Conservation (phyloP, 2,329 filamentous ascomycete genomes). For the Rhexocercosporidium sp. region DNA sequence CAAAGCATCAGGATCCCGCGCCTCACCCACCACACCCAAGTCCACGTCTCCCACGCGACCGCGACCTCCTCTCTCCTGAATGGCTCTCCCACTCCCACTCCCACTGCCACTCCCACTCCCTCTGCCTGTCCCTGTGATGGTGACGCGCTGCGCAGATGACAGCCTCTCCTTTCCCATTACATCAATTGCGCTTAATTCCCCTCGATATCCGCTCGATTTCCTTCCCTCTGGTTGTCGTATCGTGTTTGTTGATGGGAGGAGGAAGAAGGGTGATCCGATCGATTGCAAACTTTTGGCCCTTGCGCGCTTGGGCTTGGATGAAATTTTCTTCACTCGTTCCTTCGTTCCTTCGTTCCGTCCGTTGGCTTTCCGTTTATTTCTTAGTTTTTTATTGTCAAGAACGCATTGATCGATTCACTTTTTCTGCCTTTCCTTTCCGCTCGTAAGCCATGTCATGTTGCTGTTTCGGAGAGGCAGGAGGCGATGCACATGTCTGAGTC, state of each 20-base stretch:
- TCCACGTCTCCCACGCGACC: slow-evolving; percentile 6
- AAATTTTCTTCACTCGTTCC: too few relatives aligned
- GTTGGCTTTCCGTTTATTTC: neutral
- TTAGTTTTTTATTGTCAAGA: neutral
- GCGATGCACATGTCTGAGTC: too few relatives aligned
- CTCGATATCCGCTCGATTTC: neutral
- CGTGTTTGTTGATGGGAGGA: too few relatives aligned
- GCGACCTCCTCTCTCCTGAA: neutral
- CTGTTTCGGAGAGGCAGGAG: too few relatives aligned
- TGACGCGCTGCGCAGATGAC: neutral
- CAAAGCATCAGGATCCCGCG: slow-evolving; percentile 1
- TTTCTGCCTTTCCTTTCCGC: too few relatives aligned
- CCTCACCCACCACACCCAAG: slow-evolving; percentile 1
- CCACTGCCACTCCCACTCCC: neutral
- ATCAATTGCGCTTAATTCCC: neutral
- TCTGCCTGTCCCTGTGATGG: neutral
- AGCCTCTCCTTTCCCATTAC: slow-evolving; percentile 11
- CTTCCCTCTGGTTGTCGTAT: neutral
- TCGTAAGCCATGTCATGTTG: neutral
- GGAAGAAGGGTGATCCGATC: neutral
- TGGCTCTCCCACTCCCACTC: neutral
- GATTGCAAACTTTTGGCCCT: neutral
- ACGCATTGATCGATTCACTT: neutral
- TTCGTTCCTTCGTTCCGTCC: neutral
- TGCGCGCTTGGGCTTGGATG: neutral